phyloP scores from a whole-genome alignment of 441 rosid species.

The Jatropha podagrica region DNA sequence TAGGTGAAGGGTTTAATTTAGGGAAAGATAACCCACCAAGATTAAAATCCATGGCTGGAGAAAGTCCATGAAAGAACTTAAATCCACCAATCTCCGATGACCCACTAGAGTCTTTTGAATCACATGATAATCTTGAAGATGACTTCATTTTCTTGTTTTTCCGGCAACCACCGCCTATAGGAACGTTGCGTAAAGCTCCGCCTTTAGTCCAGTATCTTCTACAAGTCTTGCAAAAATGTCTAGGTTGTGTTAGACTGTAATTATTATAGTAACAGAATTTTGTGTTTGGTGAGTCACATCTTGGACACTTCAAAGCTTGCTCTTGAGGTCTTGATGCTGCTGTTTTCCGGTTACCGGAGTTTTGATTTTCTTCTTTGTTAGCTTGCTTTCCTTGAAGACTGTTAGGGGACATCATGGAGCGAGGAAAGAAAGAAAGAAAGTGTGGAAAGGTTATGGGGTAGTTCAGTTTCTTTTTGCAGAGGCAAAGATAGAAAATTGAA shows the following conservation, averaged over 20 bases:
- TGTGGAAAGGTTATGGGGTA: neutral
- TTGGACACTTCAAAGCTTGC: constrained; percentile 66
- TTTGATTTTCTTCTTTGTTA: constrained; percentile 42
- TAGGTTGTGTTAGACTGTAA: constrained; percentile 88
- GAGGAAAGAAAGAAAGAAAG: neutral
- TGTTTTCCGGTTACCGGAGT: constrained; percentile 37
- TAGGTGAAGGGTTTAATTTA: constrained; percentile 41
- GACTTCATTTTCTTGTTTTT: constrained; percentile 75
- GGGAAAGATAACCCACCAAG: constrained; percentile 67
- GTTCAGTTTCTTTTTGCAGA: constrained; percentile 42
- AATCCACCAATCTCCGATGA: constrained; percentile 57
- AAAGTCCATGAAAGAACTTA: constrained; percentile 58
- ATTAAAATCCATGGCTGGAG: constrained; percentile 68
- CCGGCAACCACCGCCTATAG: constrained; percentile 89
- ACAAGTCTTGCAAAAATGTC: constrained; percentile 93
- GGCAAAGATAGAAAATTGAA: constrained; percentile 50
- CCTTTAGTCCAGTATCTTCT: constrained; percentile 95
- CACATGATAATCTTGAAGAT: constrained; percentile 40
- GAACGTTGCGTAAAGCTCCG: constrained; percentile 89
- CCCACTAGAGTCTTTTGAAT: constrained; percentile 41
- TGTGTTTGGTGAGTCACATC: constrained; percentile 89
- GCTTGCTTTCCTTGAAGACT: constrained; percentile 37
- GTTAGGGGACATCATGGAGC: constrained; percentile 47
- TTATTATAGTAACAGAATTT: constrained; percentile 98
- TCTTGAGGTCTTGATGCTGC: constrained; percentile 45